Percentiles rank a stretch among this genome's conserved stretches.
Conservation (phyloP, 768 basidiomycete genomes). For the Panaeolus cyanescens region DNA sequence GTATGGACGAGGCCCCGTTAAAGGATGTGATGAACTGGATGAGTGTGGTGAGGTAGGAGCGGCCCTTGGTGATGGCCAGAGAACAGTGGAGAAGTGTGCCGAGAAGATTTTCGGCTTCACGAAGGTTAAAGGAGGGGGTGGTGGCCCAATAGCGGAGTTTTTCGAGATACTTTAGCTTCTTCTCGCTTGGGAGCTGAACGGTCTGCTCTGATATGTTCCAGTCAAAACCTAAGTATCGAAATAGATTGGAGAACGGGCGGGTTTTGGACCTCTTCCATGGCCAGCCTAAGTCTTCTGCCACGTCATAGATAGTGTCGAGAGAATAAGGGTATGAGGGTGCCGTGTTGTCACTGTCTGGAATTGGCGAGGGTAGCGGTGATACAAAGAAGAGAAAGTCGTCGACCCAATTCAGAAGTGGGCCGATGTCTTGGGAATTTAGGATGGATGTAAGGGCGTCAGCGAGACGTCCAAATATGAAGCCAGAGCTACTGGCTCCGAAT, state of each 20-base stretch:
- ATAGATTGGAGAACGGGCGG: slow-evolving; percentile 21
- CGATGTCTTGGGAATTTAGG: slow-evolving; percentile 11
- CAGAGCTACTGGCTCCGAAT: slow-evolving; percentile 27
- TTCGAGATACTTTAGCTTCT: slow-evolving; percentile 27
- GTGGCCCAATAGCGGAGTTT: slow-evolving; percentile 21
- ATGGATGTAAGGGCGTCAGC: slow-evolving; percentile 31
- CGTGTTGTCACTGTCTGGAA: not conserved
- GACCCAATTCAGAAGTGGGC: slow-evolving; percentile 33
- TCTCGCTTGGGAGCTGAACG: slow-evolving; percentile 30
- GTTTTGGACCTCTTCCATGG: slow-evolving; percentile 36
- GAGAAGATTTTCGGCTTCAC: slow-evolving; percentile 25
- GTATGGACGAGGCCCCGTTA: slow-evolving; percentile 6
- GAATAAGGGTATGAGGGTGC: slow-evolving; percentile 14
- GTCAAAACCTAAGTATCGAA: slow-evolving; percentile 37
- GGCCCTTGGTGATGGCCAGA: slow-evolving; percentile 29
- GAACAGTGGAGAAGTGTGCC: slow-evolving; percentile 39
- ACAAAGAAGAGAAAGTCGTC: slow-evolving; percentile 37
- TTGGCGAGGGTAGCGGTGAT: slow-evolving; percentile 28
- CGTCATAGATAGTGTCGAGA: slow-evolving; percentile 20
- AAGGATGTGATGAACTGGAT: slow-evolving; percentile 29
- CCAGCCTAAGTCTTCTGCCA: slow-evolving; percentile 28
- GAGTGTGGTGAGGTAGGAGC: slow-evolving; percentile 27
- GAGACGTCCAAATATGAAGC: slow-evolving; percentile 29
- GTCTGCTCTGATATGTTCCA: slow-evolving; percentile 32
- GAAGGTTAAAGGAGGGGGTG: slow-evolving; percentile 7